These are phyloP conservation scores for Selaginella moellendorffii DNA, from an alignment of 75 land plant genomes.

Conservation along the genomic window DNA sequence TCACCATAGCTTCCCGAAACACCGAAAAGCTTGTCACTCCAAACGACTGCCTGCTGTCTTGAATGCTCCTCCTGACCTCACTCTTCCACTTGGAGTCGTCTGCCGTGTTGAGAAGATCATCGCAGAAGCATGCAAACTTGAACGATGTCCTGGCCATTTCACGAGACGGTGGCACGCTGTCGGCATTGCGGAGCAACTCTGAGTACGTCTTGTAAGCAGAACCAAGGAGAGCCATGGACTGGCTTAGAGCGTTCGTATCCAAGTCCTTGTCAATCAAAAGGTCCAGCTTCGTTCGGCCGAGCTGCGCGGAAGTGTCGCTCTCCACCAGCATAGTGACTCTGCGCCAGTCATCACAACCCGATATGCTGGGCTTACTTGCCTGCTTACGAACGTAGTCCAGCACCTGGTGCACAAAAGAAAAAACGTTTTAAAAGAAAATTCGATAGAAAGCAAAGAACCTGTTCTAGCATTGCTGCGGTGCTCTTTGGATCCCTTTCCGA, in stretches of 20 bases:
- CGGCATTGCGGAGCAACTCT: not conserved
- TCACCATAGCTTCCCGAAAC: conserved; percentile 25
- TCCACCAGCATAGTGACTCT: conserved; percentile 20
- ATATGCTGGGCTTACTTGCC: not conserved
- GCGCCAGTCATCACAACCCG: conserved; percentile 13
- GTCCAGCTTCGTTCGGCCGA: conserved; percentile 20
- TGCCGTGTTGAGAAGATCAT: conserved; percentile 30
- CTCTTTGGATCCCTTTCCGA: conserved; percentile 9
- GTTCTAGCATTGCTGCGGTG: conserved; percentile 24
- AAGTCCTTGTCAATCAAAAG: conserved; percentile 4
- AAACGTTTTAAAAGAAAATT: not conserved
- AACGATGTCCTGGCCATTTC: conserved; percentile 25
- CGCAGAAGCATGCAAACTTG: conserved; percentile 41
- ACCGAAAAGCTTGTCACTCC: conserved; percentile 22
- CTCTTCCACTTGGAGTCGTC: conserved; percentile 9
- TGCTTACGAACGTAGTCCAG: conserved; percentile 12
- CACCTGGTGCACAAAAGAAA: conserved; percentile 13
- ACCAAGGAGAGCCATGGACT: conserved; percentile 19
- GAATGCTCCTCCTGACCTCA: conserved; percentile 14
- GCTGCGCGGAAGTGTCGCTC: conserved; percentile 19
- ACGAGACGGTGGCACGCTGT: not conserved
- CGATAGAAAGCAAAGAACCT: conserved; percentile 17
- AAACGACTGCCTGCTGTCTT: conserved; percentile 9
- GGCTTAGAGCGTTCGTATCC: conserved; percentile 10
- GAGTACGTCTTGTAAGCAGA: conserved; percentile 24